Percentiles rank a stretch among this genome's conserved stretches.
phyloP scores from a whole-genome alignment of 2,329 filamentous ascomycete species.

The Didymella pomorum region DNA sequence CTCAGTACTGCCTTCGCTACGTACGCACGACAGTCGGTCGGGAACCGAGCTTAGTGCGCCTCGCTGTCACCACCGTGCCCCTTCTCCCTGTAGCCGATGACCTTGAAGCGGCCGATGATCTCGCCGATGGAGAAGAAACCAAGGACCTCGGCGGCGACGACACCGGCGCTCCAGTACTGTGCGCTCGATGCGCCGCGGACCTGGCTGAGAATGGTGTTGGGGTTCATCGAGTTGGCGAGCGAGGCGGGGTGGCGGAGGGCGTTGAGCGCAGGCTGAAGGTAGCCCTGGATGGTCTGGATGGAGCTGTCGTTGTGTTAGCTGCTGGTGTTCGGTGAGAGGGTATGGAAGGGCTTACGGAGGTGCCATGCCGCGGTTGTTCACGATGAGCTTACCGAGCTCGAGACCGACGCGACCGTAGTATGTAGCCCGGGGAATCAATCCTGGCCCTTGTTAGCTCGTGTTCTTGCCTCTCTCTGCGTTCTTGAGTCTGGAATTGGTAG shows the following conservation, averaged over 20 bases:
- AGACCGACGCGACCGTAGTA: slow-evolving; percentile 92
- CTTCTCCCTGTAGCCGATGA: slow-evolving; percentile 78
- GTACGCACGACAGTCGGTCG: no score
- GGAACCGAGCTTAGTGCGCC: slow-evolving; percentile 24
- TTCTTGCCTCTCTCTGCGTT: neutral
- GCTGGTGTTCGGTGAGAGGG: neutral
- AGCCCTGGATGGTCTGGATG: slow-evolving; percentile 81
- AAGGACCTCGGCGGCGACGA: slow-evolving; percentile 83
- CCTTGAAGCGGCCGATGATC: slow-evolving; percentile 94
- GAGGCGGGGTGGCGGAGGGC: slow-evolving; percentile 72
- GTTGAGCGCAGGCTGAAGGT: slow-evolving; percentile 79
- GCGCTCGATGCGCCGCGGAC: slow-evolving; percentile 74
- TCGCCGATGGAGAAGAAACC: slow-evolving; percentile 98
- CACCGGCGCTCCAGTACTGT: slow-evolving; percentile 76
- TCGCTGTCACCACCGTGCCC: slow-evolving; percentile 23
- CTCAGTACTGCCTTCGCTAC: neutral
- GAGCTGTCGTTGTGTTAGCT: slow-evolving; percentile 63
- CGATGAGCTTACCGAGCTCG: slow-evolving; percentile 88
- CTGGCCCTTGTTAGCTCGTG: slow-evolving; percentile 58
- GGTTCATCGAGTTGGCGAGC: slow-evolving; percentile 63
- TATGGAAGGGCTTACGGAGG: slow-evolving; percentile 78
- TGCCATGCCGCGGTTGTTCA: slow-evolving; percentile 87
- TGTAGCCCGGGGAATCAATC: slow-evolving; percentile 81
- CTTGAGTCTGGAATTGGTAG: neutral
- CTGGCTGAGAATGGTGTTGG: slow-evolving; percentile 62